phyloP scores from a whole-genome alignment of 192 early-diverging fungal species.

The Backusella macrospora region DNA sequence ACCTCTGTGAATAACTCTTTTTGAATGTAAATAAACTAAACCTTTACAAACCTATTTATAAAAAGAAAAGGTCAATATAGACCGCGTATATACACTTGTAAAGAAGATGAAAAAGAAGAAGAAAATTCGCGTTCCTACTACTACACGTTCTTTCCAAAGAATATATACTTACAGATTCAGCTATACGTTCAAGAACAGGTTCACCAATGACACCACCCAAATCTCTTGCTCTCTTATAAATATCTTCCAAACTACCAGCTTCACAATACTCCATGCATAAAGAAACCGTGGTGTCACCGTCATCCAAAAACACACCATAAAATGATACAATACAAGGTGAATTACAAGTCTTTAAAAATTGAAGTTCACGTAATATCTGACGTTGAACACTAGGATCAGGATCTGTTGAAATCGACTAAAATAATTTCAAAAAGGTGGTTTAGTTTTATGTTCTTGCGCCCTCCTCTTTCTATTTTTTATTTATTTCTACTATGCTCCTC shows the following conservation, averaged over 20 bases:
- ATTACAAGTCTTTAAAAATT: slow-evolving; percentile 86
- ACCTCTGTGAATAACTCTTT: slow-evolving; percentile 93
- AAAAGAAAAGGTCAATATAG: neutral
- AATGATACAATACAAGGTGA: slow-evolving; percentile 94
- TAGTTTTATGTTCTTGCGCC: neutral
- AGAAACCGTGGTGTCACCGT: slow-evolving; percentile 76
- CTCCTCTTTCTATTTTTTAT: neutral
- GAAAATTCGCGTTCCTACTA: too few species aligned
- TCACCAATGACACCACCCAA: slow-evolving; percentile 85
- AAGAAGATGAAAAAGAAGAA: too few species aligned
- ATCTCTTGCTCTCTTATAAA: slow-evolving; percentile 77
- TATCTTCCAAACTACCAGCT: slow-evolving; percentile 88
- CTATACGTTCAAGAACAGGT: slow-evolving; percentile 85
- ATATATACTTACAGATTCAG: slow-evolving; percentile 63
- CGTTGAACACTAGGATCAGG: slow-evolving; percentile 71
- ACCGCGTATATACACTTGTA: too few species aligned
- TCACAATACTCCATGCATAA: slow-evolving; percentile 99
- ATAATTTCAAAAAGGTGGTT: neutral
- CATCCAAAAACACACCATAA: slow-evolving; percentile 89
- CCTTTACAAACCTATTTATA: slow-evolving; percentile 69
- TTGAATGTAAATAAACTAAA: slow-evolving; percentile 85
- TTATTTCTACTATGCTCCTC: neutral
- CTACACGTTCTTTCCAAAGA: too few species aligned
- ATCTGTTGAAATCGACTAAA: slow-evolving; percentile 61
- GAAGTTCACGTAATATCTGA: slow-evolving; percentile 90